These are phyloP conservation scores for Kodamaea sp. DNA, from an alignment of 1,139 yeast species.

Conservation along the genomic window DNA sequence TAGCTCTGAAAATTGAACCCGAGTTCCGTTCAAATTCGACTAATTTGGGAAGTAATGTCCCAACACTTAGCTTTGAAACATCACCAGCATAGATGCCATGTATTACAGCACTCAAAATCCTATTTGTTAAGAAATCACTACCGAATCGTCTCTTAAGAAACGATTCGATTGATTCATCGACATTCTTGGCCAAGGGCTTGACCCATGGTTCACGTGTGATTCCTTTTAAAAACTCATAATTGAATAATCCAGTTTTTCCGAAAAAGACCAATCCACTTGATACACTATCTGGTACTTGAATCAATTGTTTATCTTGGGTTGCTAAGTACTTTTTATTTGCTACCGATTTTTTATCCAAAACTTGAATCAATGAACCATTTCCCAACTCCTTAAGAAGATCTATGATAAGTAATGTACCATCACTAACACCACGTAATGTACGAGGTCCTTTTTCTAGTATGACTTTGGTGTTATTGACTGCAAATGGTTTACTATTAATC, in stretches of 20 bases:
- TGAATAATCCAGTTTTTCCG: conserved; percentile 32
- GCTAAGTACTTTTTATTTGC: conserved; percentile 64
- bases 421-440: conserved; percentile 66
- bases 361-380: conserved; percentile 40
- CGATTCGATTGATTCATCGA: conserved; percentile 70
- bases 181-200: conserved; percentile 10
- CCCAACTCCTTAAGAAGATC: conserved; percentile 53
- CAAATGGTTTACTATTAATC: conserved; percentile 49
- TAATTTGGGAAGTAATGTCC: conserved; percentile 51
- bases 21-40: conserved; percentile 54
- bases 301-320: conserved; percentile 33
- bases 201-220: conserved; percentile 44
- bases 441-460: conserved; percentile 71
- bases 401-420: conserved; percentile 58
- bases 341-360: conserved; percentile 42
- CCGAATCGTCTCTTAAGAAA: conserved; percentile 74
- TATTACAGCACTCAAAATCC: conserved; percentile 73
- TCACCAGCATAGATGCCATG: conserved; percentile 96
- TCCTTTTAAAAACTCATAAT: conserved; percentile 26
- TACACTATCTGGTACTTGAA: conserved; percentile 53
- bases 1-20: conserved; percentile 53
- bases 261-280: conserved; percentile 39
- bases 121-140: conserved; percentile 47
- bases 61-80: conserved; percentile 59
- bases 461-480: conserved; percentile 14